phyloP scores from a whole-genome alignment of 805 yeast species.

The Teunomyces aglyptinius region DNA sequence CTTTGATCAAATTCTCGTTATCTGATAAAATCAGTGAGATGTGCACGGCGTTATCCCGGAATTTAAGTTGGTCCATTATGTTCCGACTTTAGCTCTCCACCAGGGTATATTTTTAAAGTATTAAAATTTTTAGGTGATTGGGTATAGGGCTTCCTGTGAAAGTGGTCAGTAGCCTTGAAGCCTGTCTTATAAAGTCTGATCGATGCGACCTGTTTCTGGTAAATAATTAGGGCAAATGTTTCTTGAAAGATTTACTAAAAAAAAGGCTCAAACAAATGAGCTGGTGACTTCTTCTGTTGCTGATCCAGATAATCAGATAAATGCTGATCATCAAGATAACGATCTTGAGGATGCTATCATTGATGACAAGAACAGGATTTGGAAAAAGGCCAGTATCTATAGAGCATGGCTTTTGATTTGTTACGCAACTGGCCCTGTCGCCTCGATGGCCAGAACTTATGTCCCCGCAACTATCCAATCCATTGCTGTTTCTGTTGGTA shows the following conservation, averaged over 20 bases:
- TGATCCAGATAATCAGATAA: background rate
- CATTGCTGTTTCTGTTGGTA: conserved; percentile 30
- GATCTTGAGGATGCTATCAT: background rate
- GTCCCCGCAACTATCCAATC: conserved; percentile 43
- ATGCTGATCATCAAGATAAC: background rate
- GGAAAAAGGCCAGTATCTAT: conserved; percentile 19
- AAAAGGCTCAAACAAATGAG: background rate
- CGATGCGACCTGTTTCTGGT: background rate
- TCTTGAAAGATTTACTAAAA: background rate
- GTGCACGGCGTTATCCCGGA: background rate
- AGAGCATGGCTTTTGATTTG: conserved; percentile 38
- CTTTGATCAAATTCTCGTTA: background rate
- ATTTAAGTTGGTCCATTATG: background rate
- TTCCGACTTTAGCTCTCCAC: background rate
- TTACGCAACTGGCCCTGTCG: conserved; percentile 42
- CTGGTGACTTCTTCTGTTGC: background rate
- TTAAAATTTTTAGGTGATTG: background rate
- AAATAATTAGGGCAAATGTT: background rate
- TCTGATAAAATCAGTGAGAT: background rate
- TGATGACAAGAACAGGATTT: conserved; percentile 7
- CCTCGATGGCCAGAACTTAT: conserved; percentile 40
- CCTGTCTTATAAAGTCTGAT: background rate
- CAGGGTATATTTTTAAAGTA: background rate
- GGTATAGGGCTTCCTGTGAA: background rate
- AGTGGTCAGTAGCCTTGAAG: too few species aligned